Percentiles rank a stretch among this genome's conserved stretches.
phyloP scores from a whole-genome alignment of 2,329 filamentous ascomycete species.

The Rhynchosporium graminicola region DNA sequence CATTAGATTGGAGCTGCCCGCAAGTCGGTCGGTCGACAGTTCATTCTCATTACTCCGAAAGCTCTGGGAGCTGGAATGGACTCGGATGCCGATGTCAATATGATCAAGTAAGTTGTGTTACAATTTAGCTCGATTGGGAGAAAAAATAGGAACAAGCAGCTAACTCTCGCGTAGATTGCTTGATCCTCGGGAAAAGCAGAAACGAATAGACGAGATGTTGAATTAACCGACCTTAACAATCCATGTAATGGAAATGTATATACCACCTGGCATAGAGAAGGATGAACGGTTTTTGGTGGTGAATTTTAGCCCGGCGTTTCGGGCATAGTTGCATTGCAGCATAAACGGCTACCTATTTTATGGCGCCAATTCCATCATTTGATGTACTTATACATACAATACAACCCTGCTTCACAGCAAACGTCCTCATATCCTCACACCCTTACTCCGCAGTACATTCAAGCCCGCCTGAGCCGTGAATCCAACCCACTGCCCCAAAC shows the following conservation, averaged over 20 bases:
- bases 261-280: not conserved
- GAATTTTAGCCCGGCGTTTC: not conserved
- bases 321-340: not conserved
- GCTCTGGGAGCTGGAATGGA: constrained; percentile 65
- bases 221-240: not conserved
- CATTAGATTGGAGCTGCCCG: constrained; percentile 77
- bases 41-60: constrained; percentile 94
- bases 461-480: constrained; percentile 77
- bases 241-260: not conserved
- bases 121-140: not conserved
- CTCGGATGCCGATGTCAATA: constrained; percentile 69
- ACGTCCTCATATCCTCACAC: constrained; percentile 61
- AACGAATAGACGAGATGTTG: constrained; percentile 35
- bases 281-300: not conserved
- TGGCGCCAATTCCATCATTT: not conserved
- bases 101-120: constrained; percentile 61
- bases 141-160: not conserved
- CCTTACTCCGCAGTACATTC: constrained; percentile 86
- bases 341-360: not conserved
- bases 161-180: constrained; percentile 47
- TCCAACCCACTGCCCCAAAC: constrained; percentile 74
- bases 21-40: constrained; percentile 85
- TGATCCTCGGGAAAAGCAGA: constrained; percentile 55
- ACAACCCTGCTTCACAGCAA: not conserved
- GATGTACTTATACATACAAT: constrained; percentile 13